Evolutionary conservation across 2,329 filamentous ascomycete species (phyloP), one percentile per base, ranked within the genome.

Genomic region (Chaetomium sp.): DNA sequence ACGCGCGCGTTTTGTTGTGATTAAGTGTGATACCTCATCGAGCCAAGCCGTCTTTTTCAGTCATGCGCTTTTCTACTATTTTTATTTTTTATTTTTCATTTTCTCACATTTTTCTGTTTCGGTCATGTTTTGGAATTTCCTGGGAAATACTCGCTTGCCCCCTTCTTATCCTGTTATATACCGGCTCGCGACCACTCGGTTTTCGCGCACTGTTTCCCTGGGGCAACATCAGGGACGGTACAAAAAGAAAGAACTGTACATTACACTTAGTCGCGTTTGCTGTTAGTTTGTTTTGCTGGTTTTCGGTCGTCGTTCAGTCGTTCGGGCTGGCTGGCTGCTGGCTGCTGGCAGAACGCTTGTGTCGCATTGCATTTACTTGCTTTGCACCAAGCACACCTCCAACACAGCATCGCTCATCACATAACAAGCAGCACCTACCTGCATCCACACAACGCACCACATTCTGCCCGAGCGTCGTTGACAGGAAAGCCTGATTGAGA

Each of bases 191-290:
- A 65, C 59, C 58, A 59, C 59, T 46, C 62, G 59, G 55, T 63
- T 57, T 55, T 62, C 59, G 59, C 62, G 62, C 59, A 61, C 52
- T 71, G 68, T 53, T 55, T 47, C 38, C 70, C 65, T 69, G 69
- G 67, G 66, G 65, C 67, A 47, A 70, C 65, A 51, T 70, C 64
- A 62, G 61, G 67, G 67, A 71, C 65, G 71, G 73, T 71, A 70
- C 66, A 67, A 71, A 71, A 70, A 64, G 59, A 64, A 71, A 72
- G 71, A 74, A 72, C 72, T 80, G 78, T 80, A 80, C 75, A 80
- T 79, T 80, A 80, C 72, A 69, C 71, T 71, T 75, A 74, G 73
- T 73, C 69, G 71, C 73, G 68, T 71, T 71, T 65, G 65, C 64
- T 65, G 66, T 65, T 65, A 72, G 70, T 70, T 66, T 68, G 71